Evolutionary conservation across 2,329 filamentous ascomycete genomes (phyloP).

Genomic region (Phialophora verrucosa): DNA sequence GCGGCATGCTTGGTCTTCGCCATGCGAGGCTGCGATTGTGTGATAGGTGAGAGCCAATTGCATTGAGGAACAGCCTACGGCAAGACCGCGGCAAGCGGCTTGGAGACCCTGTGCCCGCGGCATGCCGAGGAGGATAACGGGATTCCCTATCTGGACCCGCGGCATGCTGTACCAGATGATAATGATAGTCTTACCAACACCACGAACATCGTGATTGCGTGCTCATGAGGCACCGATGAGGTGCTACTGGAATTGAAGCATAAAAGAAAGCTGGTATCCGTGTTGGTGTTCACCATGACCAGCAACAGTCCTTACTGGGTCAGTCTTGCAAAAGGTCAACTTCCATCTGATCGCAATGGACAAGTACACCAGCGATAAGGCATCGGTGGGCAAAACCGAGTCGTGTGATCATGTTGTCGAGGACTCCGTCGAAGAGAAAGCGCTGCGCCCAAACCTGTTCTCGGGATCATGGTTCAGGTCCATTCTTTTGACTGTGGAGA

Average conservation of each 20-base stretch:
- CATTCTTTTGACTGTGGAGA: slow-evolving; percentile 13
- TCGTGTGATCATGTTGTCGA: slow-evolving; percentile 9
- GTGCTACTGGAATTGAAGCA: not conserved
- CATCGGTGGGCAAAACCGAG: not conserved
- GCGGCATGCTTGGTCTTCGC: not conserved
- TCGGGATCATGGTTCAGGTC: slow-evolving; percentile 11
- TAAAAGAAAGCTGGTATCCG: slow-evolving; percentile 5
- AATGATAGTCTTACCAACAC: slow-evolving; percentile 1
- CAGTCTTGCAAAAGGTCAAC: not conserved
- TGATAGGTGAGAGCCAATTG: slow-evolving; percentile 1
- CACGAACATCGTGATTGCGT: not conserved
- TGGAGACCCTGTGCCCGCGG: slow-evolving; percentile 2
- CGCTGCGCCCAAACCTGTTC: not conserved
- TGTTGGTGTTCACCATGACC: not conserved
- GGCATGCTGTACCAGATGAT: slow-evolving; percentile 2
- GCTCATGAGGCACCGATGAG: not conserved
- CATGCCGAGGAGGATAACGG: slow-evolving; percentile 8
- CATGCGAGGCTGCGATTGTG: not conserved
- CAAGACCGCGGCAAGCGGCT: slow-evolving; percentile 8
- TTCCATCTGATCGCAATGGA: not conserved
- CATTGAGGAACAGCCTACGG: not conserved
- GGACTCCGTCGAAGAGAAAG: slow-evolving; percentile 10
- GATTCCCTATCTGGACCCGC: slow-evolving; percentile 7
- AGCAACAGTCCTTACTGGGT: not conserved
- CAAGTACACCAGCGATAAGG: slow-evolving; percentile 8